Base-by-base conservation (phyloP, 139 green algal species). In the Tetraselmis striata region DNA sequence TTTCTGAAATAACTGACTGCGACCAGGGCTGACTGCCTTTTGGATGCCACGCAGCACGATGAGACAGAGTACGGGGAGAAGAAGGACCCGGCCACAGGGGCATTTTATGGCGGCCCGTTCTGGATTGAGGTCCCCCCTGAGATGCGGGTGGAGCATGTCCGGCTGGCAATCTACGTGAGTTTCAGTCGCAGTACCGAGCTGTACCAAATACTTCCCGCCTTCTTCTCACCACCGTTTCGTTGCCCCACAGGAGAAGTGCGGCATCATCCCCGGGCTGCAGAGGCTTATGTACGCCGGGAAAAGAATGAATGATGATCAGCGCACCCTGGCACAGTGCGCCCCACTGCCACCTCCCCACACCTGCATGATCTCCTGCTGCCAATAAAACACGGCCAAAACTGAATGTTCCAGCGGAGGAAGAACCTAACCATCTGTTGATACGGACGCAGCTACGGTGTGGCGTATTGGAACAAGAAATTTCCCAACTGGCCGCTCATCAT, bases 401-500 rank as follows among this genome's bases (percentile, higher is more conserved):
- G 75, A 29, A 28, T 28, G 2, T 78, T 29, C 27, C 75, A 75
- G 23, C 59, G 59, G 76, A 80, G 26, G n/a, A n/a, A n/a, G n/a
- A 59, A 59, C 31, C n/a, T 27, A 75, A 67, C 29, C 26, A 26
- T 18, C 27, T 86, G 80, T 83, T 94, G 89, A 75, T 96, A 97
- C 32, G 94, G 95, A 24, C 80, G 80, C 84, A 95, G 89, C 77
- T 96, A 97, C 32, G 94, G 95, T 24, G 81, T 98, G 26, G 82
- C 84, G 0, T 97, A 97, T 85, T 98, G 95, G 95, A 87, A 96
- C 79, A 79, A 75, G 24, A 96, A 93, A 82, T 98, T 98, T 85
- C 95, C 93, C 0, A 81, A 95, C 84, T 98, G 95, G 95, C 87
- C 92, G 0, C 84, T 98, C 76, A 94, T 90, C 81, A 93, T 98